Evolutionary conservation across 148 eudicot species (phyloP), one percentile per base, ranked within the genome.

Genomic region (Nepenthes gracilis): DNA sequence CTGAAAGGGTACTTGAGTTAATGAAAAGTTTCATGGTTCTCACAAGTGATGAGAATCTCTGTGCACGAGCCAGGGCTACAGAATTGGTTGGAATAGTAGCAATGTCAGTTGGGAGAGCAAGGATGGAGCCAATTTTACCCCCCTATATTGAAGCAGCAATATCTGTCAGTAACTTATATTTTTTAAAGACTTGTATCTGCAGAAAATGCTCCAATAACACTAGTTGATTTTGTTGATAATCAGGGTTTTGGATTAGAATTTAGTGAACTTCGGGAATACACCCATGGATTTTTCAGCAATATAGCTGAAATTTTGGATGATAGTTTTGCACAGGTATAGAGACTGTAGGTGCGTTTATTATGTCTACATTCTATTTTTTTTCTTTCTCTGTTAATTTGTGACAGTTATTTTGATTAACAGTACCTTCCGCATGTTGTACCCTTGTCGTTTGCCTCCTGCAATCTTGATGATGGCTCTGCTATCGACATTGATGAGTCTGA

Each of bases 281-380:
- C 96, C 68, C 95, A 93, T 70, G 98, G 98, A 60, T 88, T 93
- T 75, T 88, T 93, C 79, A 93, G 98, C 87, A 93, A 88, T 62
- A 82, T 88, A 53, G 89, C 95, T 52, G 98, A 93, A 73, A 85
- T 93, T 71, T 64, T 93, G 74, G 96, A 81, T 56, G 95, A 88
- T 61, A 89, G 98, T 63, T 86, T 93, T 81, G 68, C 76, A 43
- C 85, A 82, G 95, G 98, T 88, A 78, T 33, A 50, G 11, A 62
- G 47, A 23, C n/a, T 10, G 47, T 33, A 47, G 49, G 9, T 35
- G 62, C 37, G 0, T 4, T 49, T n/a, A 47, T 9, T 60, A 52
- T 49, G 61, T 23, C 10, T 15, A 15, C 55, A 55, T 57, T 73
- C 35, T 61, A 15, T 58, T 60, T 36, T 23, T 48, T 32, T 33